Evolutionary conservation across 495 filamentous ascomycete species (phyloP), one percentile per base, ranked within the genome.

Genomic region (Terfezia claveryi): DNA sequence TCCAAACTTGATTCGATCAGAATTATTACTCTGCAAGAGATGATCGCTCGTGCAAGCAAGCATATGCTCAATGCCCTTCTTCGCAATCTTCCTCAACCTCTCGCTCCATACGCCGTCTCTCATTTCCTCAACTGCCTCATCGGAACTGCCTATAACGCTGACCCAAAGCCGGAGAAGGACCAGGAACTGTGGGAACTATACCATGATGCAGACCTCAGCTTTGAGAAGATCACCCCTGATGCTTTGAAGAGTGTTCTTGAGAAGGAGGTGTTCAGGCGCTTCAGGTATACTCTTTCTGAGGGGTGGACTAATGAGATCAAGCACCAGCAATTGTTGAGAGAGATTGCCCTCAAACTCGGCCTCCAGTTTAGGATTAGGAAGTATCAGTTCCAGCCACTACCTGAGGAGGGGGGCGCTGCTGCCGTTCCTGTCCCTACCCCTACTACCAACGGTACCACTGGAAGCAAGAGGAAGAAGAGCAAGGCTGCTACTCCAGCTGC

Each of bases 51-150:
- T 72, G 79, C 79, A 23, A 93, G 94, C 75, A 99, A 99, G 76
- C 87, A 99, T 68, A 70, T 91, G 58, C 78, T 84, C 20, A 80
- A 84, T 69, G 72, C 74, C 61, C 82, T 89, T 64, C 71, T 96
- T 57, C 80, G 83, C 57, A 77, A 82, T 51, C 69, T 96, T n/a
- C 85, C 92, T 12, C 71, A 79, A 54, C 77, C 81, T 7, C 78
- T 95, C 53, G 78, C 81, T 23, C 73, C 83, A 27, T 71, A 82
- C 20, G 89, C 83, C 67, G 66, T 89, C 58, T 72, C 87, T 9
- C 92, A 99, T 67, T 73, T 99, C 56, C 74, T 96, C 65, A 99
- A 99, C 73, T 96, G 92, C 68, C 72, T 99, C 14, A 73, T 99
- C 36, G 91, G 92, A 38, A 71, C 73, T 49, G 78, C 74, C 53